These are phyloP conservation scores for Podospora pseudopauciseta DNA, from an alignment of 495 filamentous ascomycete genomes.

Conservation along the genomic window DNA sequence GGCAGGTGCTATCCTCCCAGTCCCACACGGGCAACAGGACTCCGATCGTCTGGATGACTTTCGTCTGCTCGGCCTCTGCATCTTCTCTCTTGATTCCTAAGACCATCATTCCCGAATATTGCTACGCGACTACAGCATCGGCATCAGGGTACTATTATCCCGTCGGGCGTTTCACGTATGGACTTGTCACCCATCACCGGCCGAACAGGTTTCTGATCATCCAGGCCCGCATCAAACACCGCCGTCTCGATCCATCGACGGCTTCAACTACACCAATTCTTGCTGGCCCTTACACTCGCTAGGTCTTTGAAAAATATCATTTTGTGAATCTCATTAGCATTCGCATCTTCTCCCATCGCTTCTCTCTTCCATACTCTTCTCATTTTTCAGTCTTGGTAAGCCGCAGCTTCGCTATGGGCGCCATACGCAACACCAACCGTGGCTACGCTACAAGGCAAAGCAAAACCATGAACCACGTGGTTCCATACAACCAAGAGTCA, in stretches of 20 bases:
- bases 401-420: constrained; percentile 9
- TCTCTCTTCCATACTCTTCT: neutral
- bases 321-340: neutral
- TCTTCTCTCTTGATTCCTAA: neutral
- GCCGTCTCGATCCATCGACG: neutral
- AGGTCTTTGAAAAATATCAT: neutral
- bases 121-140: constrained; percentile 16
- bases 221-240: neutral
- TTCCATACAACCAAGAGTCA: constrained; percentile 6
- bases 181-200: neutral
- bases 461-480: constrained; percentile 5
- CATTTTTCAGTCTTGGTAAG: neutral
- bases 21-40: neutral
- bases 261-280: neutral
- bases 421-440: constrained; percentile 17
- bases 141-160: constrained; percentile 17
- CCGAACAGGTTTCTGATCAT: neutral
- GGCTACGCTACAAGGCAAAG: neutral
- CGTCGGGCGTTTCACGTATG: constrained; percentile 7
- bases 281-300: neutral
- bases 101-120: constrained; percentile 7
- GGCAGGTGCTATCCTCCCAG: neutral
- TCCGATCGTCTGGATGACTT: neutral
- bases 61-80: constrained; percentile 1
- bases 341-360: neutral